Evolutionary conservation across 2,329 filamentous ascomycete genomes (phyloP).

Genomic region (Esteya vermicola): DNA sequence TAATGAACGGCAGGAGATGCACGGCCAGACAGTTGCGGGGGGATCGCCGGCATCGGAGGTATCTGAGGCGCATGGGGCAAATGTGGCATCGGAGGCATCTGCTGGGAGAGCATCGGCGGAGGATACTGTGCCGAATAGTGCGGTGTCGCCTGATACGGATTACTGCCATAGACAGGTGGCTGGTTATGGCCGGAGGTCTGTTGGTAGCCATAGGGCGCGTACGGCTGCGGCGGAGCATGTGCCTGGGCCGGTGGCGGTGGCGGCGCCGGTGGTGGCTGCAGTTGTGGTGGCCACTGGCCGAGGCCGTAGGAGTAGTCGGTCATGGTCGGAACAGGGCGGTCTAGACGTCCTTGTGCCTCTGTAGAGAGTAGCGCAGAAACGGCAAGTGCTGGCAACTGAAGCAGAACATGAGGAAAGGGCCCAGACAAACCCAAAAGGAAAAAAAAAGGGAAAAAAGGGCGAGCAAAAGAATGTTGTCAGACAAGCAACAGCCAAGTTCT

Average conservation of each 20-base stretch:
- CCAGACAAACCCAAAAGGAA: neutral
- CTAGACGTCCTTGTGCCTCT: neutral
- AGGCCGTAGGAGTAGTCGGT: constrained; percentile 24
- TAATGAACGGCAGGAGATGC: too few relatives aligned
- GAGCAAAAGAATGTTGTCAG: neutral
- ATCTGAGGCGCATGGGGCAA: neutral
- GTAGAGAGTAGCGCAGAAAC: neutral
- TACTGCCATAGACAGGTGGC: constrained; percentile 1
- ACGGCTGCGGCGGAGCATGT: neutral
- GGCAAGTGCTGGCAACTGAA: neutral
- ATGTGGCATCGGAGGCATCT: neutral
- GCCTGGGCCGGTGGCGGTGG: neutral
- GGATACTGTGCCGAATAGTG: neutral
- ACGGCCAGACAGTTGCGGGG: neutral
- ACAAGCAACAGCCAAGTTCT: too few relatives aligned
- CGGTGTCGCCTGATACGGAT: constrained; percentile 1
- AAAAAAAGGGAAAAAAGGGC: neutral
- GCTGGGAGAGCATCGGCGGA: neutral
- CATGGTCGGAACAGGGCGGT: constrained; percentile 16
- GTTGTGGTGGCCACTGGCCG: constrained; percentile 10
- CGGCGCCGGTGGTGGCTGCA: neutral
- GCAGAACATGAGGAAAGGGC: neutral
- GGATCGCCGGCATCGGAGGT: neutral
- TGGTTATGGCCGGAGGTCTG: constrained; percentile 1
- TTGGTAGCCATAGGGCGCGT: constrained; percentile 12